These are phyloP conservation scores for Cenchrus fungigraminus DNA, from an alignment of 176 grass and related monocot genomes.

Conservation along the genomic window DNA sequence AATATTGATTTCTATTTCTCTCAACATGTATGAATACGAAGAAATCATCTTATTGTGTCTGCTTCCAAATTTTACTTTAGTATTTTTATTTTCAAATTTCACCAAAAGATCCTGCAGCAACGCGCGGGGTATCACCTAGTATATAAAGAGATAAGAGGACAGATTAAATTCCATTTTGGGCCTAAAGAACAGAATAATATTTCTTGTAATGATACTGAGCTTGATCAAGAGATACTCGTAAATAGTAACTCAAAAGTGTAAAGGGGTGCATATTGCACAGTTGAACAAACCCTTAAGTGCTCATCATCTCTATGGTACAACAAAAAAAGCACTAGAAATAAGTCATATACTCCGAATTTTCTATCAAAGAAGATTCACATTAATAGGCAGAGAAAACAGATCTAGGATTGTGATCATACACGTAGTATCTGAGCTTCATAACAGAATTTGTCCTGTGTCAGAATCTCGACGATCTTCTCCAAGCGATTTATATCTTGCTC, in stretches of 20 bases:
- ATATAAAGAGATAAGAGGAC: background rate
- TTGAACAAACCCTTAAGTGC: background rate
- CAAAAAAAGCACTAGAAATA: conserved; percentile 17
- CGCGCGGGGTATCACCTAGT: background rate
- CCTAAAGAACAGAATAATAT: background rate
- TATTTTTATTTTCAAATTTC: no score
- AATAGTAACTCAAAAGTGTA: background rate
- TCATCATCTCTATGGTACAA: conserved; percentile 29
- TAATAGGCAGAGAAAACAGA: conserved; percentile 14
- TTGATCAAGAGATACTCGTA: background rate
- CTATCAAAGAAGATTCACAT: conserved; percentile 11
- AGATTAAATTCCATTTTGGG: no score
- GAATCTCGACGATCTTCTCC: conserved; percentile 79
- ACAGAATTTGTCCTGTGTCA: conserved; percentile 87
- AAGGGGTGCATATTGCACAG: background rate
- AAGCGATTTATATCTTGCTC: conserved; percentile 90
- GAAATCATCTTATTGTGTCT: no score
- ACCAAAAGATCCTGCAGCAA: no score
- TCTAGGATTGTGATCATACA: conserved; percentile 56
- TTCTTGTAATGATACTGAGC: background rate
- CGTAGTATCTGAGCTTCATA: conserved; percentile 94
- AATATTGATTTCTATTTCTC: no score
- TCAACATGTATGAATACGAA: no score
- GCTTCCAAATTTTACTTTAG: no score
- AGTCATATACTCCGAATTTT: background rate